These are phyloP conservation scores for Teunomyces funiuensis DNA, from an alignment of 805 yeast genomes.

Conservation along the genomic window DNA sequence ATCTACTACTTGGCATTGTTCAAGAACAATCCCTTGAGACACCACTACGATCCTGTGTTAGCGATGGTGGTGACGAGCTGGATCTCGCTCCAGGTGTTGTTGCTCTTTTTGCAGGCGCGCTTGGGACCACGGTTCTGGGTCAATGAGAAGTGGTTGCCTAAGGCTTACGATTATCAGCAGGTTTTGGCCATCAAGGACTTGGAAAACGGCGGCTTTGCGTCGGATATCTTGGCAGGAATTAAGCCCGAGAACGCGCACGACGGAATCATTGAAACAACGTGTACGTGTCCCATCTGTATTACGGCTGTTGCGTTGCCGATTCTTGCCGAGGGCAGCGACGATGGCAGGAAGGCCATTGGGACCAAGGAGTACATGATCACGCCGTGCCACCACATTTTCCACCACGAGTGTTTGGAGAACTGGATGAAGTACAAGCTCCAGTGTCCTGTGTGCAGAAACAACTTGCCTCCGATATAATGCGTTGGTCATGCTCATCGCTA, in stretches of 20 bases:
- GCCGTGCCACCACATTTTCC: conserved; percentile 90
- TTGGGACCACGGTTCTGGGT: conserved; percentile 84
- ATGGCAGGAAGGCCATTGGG: conserved; percentile 9
- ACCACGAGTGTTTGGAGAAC: conserved; percentile 79
- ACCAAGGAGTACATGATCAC: conserved; percentile 66
- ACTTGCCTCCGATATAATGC: conserved; percentile 76
- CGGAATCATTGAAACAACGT: conserved; percentile 40
- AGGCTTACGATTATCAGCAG: conserved; percentile 83
- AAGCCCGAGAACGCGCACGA: conserved; percentile 22
- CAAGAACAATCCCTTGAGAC: conserved; percentile 64
- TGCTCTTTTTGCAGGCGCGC: conserved; percentile 61
- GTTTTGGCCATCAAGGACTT: conserved; percentile 56
- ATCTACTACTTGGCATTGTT: conserved; percentile 57
- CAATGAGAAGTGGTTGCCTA: conserved; percentile 72
- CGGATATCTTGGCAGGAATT: conserved; percentile 46
- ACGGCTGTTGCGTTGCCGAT: conserved; percentile 63
- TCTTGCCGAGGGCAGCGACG: conserved; percentile 14
- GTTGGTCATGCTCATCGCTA: too few species aligned
- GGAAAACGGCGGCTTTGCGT: conserved; percentile 57
- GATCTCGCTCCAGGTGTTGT: conserved; percentile 56
- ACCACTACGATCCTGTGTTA: conserved; percentile 58
- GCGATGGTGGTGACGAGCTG: conserved; percentile 50
- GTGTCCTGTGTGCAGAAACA: conserved; percentile 89
- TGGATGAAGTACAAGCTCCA: conserved; percentile 94
- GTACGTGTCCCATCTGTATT: conserved; percentile 93